These are phyloP conservation scores for Mycena vulgaris DNA, from an alignment of 768 basidiomycete genomes.

Conservation along the genomic window DNA sequence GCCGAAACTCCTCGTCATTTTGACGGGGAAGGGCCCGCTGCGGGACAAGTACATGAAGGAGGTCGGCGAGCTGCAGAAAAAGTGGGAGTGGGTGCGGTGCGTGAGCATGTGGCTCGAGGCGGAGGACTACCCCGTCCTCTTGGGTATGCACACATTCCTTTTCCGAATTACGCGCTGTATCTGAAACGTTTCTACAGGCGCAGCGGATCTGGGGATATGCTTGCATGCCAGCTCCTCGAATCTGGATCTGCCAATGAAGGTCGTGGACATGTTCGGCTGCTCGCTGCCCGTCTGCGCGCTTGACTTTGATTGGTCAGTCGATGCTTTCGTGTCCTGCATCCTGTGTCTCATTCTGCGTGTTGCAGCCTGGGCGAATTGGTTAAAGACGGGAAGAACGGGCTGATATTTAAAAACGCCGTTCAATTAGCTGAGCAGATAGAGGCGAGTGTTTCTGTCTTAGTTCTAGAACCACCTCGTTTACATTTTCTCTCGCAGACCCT, in stretches of 20 bases:
- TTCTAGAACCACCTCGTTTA: conserved; percentile 12
- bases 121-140: conserved; percentile 88
- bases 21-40: conserved; percentile 93
- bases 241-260: conserved; percentile 97
- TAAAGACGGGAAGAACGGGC: conserved; percentile 86
- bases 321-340: conserved; percentile 2
- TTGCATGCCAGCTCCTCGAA: conserved; percentile 93
- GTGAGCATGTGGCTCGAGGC: conserved; percentile 91
- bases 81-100: conserved; percentile 86
- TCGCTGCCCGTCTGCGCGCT: conserved; percentile 94
- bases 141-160: conserved; percentile 76
- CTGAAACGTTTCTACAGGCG: conserved; percentile 63
- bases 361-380: conserved; percentile 89
- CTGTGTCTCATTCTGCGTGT: conserved; percentile 11
- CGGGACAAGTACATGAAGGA: conserved; percentile 80
- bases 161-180: neutral
- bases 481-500: conserved; percentile 58
- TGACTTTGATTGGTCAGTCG: conserved; percentile 84
- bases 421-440: conserved; percentile 83
- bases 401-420: conserved; percentile 76
- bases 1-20: conserved; percentile 85
- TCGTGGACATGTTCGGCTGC: conserved; percentile 99
- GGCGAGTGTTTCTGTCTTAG: conserved; percentile 56
- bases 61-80: conserved; percentile 70
- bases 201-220: conserved; percentile 93